Evolutionary conservation across 176 grass and related monocot genomes (phyloP).

Genomic region (Otatea glauca): DNA sequence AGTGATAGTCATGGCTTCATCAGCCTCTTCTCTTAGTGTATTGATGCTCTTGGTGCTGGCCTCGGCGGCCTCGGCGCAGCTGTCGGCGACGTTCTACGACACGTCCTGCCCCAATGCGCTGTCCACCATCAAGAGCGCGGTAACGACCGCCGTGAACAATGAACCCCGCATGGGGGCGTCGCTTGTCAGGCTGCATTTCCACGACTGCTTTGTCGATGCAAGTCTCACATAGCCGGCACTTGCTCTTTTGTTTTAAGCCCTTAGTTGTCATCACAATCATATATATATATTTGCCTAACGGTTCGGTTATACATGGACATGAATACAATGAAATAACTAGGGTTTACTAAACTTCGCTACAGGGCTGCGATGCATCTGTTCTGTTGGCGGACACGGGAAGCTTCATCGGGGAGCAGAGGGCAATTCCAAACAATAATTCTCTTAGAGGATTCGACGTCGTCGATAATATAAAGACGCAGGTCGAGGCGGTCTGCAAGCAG

Average conservation of each 20-base stretch:
- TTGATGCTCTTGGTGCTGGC: slow-evolving; percentile 42
- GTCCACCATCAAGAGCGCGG: slow-evolving; percentile 64
- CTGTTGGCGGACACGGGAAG: slow-evolving; percentile 37
- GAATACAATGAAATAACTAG: neutral
- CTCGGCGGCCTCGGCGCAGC: slow-evolving; percentile 52
- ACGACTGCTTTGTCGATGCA: slow-evolving; percentile 91
- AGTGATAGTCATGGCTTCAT: slow-evolving; percentile 32
- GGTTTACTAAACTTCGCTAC: neutral
- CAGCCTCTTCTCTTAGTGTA: neutral
- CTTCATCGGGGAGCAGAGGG: slow-evolving; percentile 43
- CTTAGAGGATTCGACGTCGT: slow-evolving; percentile 32
- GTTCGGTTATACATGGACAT: neutral
- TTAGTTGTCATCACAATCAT: too few relatives aligned
- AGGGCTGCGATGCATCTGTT: slow-evolving; percentile 80
- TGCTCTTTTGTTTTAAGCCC: neutral
- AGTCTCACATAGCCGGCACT: slow-evolving; percentile 21
- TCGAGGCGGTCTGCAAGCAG: slow-evolving; percentile 59
- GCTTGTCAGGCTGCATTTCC: slow-evolving; percentile 81
- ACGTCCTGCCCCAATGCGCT: slow-evolving; percentile 62
- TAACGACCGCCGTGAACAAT: slow-evolving; percentile 47
- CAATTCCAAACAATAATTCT: neutral
- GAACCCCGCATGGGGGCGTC: slow-evolving; percentile 75
- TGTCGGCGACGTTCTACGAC: slow-evolving; percentile 81
- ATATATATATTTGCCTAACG: too few relatives aligned
- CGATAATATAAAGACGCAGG: slow-evolving; percentile 64